phyloP scores from a whole-genome alignment of 179 eudicot genomes.

The Sideroxylon spinosum region DNA sequence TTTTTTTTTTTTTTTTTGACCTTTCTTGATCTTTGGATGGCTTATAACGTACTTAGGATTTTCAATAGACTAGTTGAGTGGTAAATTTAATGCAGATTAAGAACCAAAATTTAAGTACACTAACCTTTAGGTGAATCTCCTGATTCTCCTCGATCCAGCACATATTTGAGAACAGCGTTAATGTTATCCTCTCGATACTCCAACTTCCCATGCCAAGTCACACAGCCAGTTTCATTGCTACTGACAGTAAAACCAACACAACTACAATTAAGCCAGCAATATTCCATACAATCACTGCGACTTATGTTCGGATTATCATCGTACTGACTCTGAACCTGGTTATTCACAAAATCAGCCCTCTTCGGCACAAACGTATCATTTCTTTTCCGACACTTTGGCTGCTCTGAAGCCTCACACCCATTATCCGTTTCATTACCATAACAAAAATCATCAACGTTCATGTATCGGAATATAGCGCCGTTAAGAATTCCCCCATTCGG shows the following conservation, averaged over 20 bases:
- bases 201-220: neutral
- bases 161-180: neutral
- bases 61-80: too few species aligned
- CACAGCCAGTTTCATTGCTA: neutral
- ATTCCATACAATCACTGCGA: conserved; percentile 25
- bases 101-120: neutral
- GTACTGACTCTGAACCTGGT: neutral
- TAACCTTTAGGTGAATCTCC: conserved; percentile 17
- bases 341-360: neutral
- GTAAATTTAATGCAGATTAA: too few species aligned
- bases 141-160: conserved; percentile 13
- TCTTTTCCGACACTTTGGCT: conserved; percentile 12
- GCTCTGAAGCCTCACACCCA: conserved; percentile 13
- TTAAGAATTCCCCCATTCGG: neutral
- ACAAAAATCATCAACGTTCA: neutral
- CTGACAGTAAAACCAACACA: conserved; percentile 19
- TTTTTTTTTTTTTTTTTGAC: too few species aligned
- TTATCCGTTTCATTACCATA: conserved; percentile 18
- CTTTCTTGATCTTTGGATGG: too few species aligned
- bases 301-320: conserved; percentile 19
- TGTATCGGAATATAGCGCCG: too few species aligned
- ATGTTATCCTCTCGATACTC: neutral
- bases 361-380: conserved; percentile 9
- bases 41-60: too few species aligned
- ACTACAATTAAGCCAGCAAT: conserved; percentile 20